phyloP scores from a whole-genome alignment of 2,329 filamentous ascomycete species.

The Helicocarpus griseus region DNA sequence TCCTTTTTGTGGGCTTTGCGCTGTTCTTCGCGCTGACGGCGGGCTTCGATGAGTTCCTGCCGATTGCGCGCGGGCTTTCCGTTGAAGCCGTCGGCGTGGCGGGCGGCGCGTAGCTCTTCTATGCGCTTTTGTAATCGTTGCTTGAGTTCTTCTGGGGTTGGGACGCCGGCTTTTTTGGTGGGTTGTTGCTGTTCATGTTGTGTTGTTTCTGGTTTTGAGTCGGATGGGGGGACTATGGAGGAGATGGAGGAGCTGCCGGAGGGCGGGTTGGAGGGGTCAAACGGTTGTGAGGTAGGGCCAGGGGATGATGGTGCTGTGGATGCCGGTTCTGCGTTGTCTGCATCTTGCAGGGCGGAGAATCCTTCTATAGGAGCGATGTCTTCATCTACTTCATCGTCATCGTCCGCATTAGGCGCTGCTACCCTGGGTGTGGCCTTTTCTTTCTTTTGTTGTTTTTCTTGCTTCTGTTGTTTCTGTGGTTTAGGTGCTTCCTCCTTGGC shows the following conservation, averaged over 20 bases:
- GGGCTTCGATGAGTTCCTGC: slow-evolving; percentile 83
- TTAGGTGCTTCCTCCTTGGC: slow-evolving; percentile 31
- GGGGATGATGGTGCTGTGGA: slow-evolving; percentile 35
- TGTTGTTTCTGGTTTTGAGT: slow-evolving; percentile 6
- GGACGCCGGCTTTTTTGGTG: slow-evolving; percentile 49
- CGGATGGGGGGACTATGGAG: slow-evolving; percentile 43
- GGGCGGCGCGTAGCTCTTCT: slow-evolving; percentile 69
- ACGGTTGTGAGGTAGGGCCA: slow-evolving; percentile 44
- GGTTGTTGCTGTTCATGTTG: slow-evolving; percentile 1
- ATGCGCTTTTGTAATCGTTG: slow-evolving; percentile 74
- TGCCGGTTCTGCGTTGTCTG: slow-evolving; percentile 29
- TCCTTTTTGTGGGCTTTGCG: slow-evolving; percentile 85
- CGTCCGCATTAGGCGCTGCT: slow-evolving; percentile 16
- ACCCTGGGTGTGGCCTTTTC: no score
- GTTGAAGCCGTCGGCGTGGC: slow-evolving; percentile 78
- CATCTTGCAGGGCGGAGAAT: slow-evolving; percentile 35
- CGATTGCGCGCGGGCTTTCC: slow-evolving; percentile 75
- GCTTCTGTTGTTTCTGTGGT: slow-evolving; percentile 6
- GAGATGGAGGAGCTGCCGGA: slow-evolving; percentile 58
- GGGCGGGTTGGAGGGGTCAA: slow-evolving; percentile 44
- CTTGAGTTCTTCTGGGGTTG: slow-evolving; percentile 65
- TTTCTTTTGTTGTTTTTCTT: slow-evolving; percentile 20
- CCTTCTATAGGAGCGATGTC: slow-evolving; percentile 40
- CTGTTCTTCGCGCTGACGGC: slow-evolving; percentile 77
- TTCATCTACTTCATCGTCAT: slow-evolving; percentile 12